Base-by-base conservation (phyloP, 2,329 filamentous ascomycete species). In the Alternaria metachromatica region DNA sequence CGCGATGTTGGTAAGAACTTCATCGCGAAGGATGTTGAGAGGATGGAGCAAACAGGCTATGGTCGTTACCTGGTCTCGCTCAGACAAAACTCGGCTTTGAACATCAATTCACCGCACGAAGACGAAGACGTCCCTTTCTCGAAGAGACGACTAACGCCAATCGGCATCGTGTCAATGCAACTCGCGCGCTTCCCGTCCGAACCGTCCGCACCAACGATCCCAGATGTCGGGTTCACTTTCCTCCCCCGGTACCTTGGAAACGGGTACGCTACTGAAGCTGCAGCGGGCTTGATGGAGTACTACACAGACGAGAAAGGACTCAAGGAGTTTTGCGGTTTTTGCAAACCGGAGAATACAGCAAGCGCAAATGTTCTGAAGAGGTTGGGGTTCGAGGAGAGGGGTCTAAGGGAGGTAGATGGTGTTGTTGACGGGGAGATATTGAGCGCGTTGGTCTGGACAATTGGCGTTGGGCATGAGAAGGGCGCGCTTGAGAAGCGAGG, bases 61-160 rank as follows among this genome's bases (percentile, higher is more conserved):
- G 76, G 76, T 2, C 72, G 69, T 0, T 78, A 71, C 46, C 66
- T 78, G 3, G 63, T 79, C 33, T 70, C 67, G 4, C 66, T 77
- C 5, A 69, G 69, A 37, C 33, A 53, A 11, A 41, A 45, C 20
- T 21, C 23, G 11, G 21, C 23, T 25, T 25, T 48, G 48, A 26
- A 28, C 26, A 6, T 28, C 37, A 41, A 41, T 6, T 26, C 12
- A 37, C 11, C 30, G 13, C 44, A 6, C 9, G 26, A 25, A 30
- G 44, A 20, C 25, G n/a, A 10, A 12, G 8, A 21, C 11, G 33
- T 23, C 3, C 20, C 28, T 10, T 62, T 59, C 43, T 48, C 55
- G 3, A 4, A 62, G 55, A 51, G 45, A 55, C 43, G 18, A 5
- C 50, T 45, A 46, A 23, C 26, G 2, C 56, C 56, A 20, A 62